Conservation (phyloP, 352 stramenopile species). For the Porosira glacialis region DNA sequence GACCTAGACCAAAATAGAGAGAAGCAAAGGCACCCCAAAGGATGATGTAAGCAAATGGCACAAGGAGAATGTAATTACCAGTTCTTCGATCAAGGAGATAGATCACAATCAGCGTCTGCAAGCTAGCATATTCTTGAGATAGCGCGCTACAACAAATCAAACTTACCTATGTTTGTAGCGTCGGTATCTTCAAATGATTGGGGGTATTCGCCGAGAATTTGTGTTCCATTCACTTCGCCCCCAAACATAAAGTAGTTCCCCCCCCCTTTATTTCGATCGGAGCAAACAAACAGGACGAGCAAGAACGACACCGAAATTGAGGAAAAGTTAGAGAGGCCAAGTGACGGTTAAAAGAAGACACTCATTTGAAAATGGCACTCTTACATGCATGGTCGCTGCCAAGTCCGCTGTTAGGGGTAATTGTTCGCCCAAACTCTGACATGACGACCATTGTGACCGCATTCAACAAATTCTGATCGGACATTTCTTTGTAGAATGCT, state of each 20-base stretch:
- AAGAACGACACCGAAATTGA: too few species aligned
- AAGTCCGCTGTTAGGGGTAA: slow-evolving; percentile 9
- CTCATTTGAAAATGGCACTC: too few species aligned
- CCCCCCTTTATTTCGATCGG: too few species aligned
- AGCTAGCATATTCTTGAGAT: neutral
- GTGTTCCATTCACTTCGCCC: slow-evolving; percentile 43
- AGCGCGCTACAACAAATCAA: neutral
- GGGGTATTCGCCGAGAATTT: slow-evolving; percentile 59
- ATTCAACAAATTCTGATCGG: slow-evolving; percentile 32
- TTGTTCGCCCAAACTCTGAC: slow-evolving; percentile 54
- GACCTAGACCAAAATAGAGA: too few species aligned
- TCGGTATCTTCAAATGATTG: slow-evolving; percentile 27
- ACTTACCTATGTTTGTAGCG: slow-evolving; percentile 22
- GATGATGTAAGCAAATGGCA: too few species aligned
- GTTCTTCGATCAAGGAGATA: too few species aligned
- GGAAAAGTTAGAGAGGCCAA: too few species aligned
- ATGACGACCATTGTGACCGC: slow-evolving; percentile 51
- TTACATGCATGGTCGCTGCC: slow-evolving; percentile 17
- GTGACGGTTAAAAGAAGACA: too few species aligned
- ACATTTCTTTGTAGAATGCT: slow-evolving; percentile 59
- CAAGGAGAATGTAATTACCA: too few species aligned
- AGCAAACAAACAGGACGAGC: too few species aligned
- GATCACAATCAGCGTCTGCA: neutral
- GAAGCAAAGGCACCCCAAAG: too few species aligned
- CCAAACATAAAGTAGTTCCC: slow-evolving; percentile 45